phyloP scores from a whole-genome alignment of 495 filamentous ascomycete species.

The Penicillium goetzii region DNA sequence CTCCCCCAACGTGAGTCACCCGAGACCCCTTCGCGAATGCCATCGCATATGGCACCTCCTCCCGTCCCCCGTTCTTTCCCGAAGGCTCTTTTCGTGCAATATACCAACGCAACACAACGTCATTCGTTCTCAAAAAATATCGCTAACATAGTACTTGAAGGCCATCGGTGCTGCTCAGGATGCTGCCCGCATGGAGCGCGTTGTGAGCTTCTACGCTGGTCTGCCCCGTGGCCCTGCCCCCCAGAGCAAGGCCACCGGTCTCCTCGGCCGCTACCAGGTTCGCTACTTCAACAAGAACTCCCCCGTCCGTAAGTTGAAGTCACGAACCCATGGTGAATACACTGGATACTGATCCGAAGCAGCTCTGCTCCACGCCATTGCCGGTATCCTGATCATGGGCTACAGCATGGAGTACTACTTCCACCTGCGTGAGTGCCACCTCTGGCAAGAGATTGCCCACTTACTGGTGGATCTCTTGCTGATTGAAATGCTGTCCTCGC shows the following conservation, averaged over 20 bases:
- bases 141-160: slow-evolving; percentile 51
- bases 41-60: slow-evolving; percentile 18
- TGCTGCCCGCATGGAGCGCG: slow-evolving; percentile 92
- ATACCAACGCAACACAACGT: slow-evolving; percentile 12
- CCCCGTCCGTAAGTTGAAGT: slow-evolving; percentile 72
- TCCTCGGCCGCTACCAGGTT: slow-evolving; percentile 85
- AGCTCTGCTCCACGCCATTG: slow-evolving; percentile 90
- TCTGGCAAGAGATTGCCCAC: not conserved
- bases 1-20: slow-evolving; percentile 81
- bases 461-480: not conserved
- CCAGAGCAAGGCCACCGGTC: slow-evolving; percentile 73
- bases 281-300: slow-evolving; percentile 93
- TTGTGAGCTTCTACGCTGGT: slow-evolving; percentile 97
- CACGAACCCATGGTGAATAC: not conserved
- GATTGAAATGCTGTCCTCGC: not conserved
- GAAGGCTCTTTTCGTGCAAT: slow-evolving; percentile 30
- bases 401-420: slow-evolving; percentile 99
- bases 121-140: slow-evolving; percentile 9
- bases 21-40: not conserved
- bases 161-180: slow-evolving; percentile 90
- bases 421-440: slow-evolving; percentile 82
- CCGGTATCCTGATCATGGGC: slow-evolving; percentile 70
- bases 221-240: slow-evolving; percentile 89
- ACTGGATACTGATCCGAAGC: slow-evolving; percentile 27
- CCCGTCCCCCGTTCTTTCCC: slow-evolving; percentile 27